A percentile compares a stretch with the other conserved stretches of the same genome.
Conservation (phyloP, 768 basidiomycete species). For the Mycena belliarum region DNA sequence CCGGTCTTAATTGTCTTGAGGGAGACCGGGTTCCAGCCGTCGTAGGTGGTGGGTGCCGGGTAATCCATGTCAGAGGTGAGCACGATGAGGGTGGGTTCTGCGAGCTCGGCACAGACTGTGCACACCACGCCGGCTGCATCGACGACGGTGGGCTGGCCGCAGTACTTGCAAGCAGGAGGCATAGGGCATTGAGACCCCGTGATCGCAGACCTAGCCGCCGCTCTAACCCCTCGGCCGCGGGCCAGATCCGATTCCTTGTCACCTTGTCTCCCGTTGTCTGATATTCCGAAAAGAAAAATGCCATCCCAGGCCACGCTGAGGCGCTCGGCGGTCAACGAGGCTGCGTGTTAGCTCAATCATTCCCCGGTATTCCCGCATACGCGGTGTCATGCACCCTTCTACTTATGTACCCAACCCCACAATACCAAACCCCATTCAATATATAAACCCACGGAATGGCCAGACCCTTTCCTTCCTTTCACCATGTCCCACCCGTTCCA, state of each 20-base stretch:
- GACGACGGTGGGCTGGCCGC: slow-evolving; percentile 53
- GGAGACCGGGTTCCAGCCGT: slow-evolving; percentile 32
- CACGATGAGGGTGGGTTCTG: slow-evolving; percentile 60
- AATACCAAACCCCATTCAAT: neutral
- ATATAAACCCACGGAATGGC: neutral
- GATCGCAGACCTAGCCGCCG: no score
- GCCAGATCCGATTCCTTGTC: no score
- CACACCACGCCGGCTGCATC: slow-evolving; percentile 68
- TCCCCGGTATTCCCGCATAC: no score
- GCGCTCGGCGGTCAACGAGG: no score
- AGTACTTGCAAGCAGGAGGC: slow-evolving; percentile 60
- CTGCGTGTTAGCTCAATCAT: no score
- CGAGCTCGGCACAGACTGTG: slow-evolving; percentile 69
- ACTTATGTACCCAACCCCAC: no score
- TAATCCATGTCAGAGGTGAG: slow-evolving; percentile 50
- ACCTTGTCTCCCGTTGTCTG: no score
- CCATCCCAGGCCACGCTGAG: no score
- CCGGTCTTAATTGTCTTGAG: slow-evolving; percentile 48
- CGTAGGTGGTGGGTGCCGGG: slow-evolving; percentile 34
- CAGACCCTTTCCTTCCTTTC: neutral
- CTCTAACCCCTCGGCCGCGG: no score
- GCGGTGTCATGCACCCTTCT: no score
- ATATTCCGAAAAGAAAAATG: no score
- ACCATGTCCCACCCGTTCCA: slow-evolving; percentile 45
- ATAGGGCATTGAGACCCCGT: no score